Evolutionary conservation across 192 early-diverging fungal genomes (phyloP), one percentile per base, ranked within the genome.

Genomic region (Coemansia sp.): DNA sequence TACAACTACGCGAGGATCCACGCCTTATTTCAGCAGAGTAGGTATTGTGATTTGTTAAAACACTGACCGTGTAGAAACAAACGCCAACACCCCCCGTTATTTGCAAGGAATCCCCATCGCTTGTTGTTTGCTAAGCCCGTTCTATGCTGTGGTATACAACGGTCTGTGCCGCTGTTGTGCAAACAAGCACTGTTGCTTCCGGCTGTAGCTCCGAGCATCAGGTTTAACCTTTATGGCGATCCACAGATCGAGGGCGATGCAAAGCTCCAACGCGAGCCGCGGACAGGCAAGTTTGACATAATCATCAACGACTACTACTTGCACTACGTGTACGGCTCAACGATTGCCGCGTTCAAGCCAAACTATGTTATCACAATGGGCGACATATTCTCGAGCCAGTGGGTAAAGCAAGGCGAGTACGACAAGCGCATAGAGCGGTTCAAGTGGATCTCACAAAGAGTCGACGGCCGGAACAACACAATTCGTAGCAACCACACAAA

Each of bases 201-300:
- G n/a, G 41, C 9, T 74, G 63, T 74, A 64, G 76, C 60, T 0
- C 68, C 85, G 11, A 68, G 75, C 19, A 39, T 86, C 39, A 70
- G 87, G 17, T 82, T 90, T 65, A 79, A 84, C 25, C 76, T 90
- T 61, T 86, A 87, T 59, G 88, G 87, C 22, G 88, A 90, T 45
- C 88, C 88, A 5, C 88, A 90, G 72, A 88, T 90, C 62, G 88
- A 90, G 46, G 88, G 88, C 7, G 86, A 88, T 60, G 83, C 85
- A 7, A 90, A 90, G 69, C 72, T 90, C 57, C 17, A 14, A 16
- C 82, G 85, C 45, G 75, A 88, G 60, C 86, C 86, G 39, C 82
- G 61, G 39, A 59, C 75, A 59, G 88, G 88, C 65, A 64, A 39
- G 32, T 72, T 62, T 51, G 88, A 89, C 49, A 63, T 89, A 19